Percentiles rank a stretch among this genome's conserved stretches.
phyloP scores from a whole-genome alignment of 805 yeast species.

The Metschnikowia noctiluminum region DNA sequence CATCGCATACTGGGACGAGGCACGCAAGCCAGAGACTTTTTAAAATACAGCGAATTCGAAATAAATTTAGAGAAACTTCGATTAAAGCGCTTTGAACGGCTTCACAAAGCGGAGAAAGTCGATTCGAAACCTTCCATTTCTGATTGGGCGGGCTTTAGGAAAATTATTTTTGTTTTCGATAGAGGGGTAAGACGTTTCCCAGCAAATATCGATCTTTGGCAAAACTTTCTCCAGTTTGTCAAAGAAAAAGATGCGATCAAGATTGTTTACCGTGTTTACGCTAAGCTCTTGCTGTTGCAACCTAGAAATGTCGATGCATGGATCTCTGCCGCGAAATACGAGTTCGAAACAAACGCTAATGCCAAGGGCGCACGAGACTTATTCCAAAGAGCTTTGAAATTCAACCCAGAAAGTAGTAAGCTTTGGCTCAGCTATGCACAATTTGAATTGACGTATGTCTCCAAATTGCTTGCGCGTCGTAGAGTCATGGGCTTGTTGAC shows the following conservation, averaged over 20 bases:
- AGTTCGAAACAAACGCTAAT: constrained; percentile 82
- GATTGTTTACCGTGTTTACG: constrained; percentile 71
- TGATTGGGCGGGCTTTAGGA: constrained; percentile 82
- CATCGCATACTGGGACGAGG: constrained; percentile 85
- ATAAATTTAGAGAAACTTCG: constrained; percentile 74
- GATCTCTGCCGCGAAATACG: constrained; percentile 93
- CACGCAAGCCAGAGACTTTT: constrained; percentile 69
- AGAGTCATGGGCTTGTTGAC: constrained; percentile 74
- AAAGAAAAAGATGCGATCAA: constrained; percentile 66
- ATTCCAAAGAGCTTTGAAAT: constrained; percentile 79
- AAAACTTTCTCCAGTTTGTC: constrained; percentile 64
- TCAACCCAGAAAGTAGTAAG: constrained; percentile 67
- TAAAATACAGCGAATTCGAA: constrained; percentile 79
- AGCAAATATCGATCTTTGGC: constrained; percentile 75
- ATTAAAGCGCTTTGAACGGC: constrained; percentile 62
- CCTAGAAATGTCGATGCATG: constrained; percentile 90
- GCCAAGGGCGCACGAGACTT: constrained; percentile 85
- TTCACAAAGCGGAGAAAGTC: constrained; percentile 51
- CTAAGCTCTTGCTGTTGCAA: constrained; percentile 75
- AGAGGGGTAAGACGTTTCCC: constrained; percentile 81
- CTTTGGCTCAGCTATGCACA: constrained; percentile 86
- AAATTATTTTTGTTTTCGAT: constrained; percentile 79
- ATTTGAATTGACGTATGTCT: constrained; percentile 81
- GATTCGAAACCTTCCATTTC: constrained; percentile 65
- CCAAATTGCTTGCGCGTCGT: constrained; percentile 80